Evolutionary conservation across 768 basidiomycete species (phyloP).

Genomic region (Mycena kentingensis): DNA sequence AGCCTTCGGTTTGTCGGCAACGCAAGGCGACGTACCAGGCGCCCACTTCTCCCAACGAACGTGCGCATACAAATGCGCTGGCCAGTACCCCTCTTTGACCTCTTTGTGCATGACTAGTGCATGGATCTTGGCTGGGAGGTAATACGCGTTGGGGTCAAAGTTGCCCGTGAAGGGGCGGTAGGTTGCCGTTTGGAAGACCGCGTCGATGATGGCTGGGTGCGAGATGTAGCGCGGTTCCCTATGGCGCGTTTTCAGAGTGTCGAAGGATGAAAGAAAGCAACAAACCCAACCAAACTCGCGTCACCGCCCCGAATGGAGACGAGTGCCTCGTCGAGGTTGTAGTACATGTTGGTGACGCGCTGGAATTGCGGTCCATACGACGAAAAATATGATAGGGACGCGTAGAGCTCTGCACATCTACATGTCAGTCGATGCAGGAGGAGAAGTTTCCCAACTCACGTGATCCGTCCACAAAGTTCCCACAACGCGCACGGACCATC

Average conservation of each 20-base stretch:
- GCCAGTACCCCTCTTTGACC: neutral
- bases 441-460: neutral
- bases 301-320: neutral
- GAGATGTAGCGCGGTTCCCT: neutral
- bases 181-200: neutral
- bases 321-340: neutral
- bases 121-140: neutral
- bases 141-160: neutral
- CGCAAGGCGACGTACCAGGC: neutral
- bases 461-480: neutral
- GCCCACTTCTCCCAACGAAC: neutral
- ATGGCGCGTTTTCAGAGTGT: neutral
- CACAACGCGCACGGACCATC: neutral
- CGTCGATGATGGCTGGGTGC: neutral
- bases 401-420: neutral
- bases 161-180: neutral
- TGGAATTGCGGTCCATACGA: neutral
- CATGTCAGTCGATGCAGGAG: neutral
- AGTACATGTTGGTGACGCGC: neutral
- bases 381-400: neutral
- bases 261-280: neutral
- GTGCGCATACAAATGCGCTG: neutral
- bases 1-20: neutral
- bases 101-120: neutral
- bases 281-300: neutral